Evolutionary conservation across 805 yeast species (phyloP), one percentile per base, ranked within the genome.

Genomic region (Sungouiozyma intestinalis): DNA sequence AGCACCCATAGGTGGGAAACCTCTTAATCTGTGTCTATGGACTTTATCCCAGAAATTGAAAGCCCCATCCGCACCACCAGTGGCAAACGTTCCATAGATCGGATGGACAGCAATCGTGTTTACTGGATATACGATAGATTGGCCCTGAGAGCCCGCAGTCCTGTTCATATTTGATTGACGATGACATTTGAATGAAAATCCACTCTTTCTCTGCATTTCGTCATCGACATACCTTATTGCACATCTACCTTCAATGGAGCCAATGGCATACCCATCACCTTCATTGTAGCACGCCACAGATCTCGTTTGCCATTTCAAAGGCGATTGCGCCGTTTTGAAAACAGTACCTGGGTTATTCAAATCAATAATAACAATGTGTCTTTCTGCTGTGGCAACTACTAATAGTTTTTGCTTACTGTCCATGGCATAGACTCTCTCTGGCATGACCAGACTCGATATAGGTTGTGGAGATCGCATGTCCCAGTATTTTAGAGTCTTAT

Each of bases 41-140:
- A 86, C 95, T 62, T 85, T 86, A 62, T 92, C 97, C 98, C 98
- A 92, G 67, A 85, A 82, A 54, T 87, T 80, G 67, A 88, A 81
- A 13, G 88, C 72, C 17, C 98, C 98, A 63, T 92, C 98, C 18
- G 92, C 74, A 11, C 98, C 97, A 1, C 94, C 92, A 4, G 98
- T 92, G 39, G 81, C 79, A 63, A 92, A 82, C 1, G 97, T 87
- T 35, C 96, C 96, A 62, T 80, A 79, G 13, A 75, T 67, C 3
- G 97, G 97, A 58, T 92, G 97, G 69, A 88, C 85, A 6, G 76
- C 68, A 38, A 92, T 81, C 39, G 84, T 71, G 60, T 87, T 85
- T 35, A 92, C 79, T 1, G 95, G 66, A 58, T 80, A 90, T 27
- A 90, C 80, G 35, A 74, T 73, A 17, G 79, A 73, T 54, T 82